Percentiles rank a stretch among this genome's conserved stretches.
Evolutionary conservation across 108 stramenopile genomes (phyloP).

Genomic region (Fragilaria radians): DNA sequence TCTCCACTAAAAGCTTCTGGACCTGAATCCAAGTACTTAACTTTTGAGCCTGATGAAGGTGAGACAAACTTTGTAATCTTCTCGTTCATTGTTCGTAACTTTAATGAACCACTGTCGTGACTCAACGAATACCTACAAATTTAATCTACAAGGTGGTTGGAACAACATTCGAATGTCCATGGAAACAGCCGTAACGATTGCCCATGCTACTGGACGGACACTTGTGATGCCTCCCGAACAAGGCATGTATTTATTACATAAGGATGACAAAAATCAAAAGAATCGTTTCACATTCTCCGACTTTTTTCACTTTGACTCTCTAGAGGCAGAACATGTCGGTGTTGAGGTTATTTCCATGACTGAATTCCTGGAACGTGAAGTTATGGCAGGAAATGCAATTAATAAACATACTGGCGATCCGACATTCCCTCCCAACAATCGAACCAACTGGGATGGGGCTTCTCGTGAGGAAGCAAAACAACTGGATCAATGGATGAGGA

Average conservation of each 20-base stretch:
- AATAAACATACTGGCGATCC: slow-evolving; percentile 37
- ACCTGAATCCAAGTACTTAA: slow-evolving; percentile 68
- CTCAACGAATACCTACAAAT: too few relatives aligned
- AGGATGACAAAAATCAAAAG: background rate
- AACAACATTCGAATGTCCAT: slow-evolving; percentile 71
- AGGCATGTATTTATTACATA: slow-evolving; percentile 54
- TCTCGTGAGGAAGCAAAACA: slow-evolving; percentile 13
- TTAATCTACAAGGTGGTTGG: slow-evolving; percentile 76
- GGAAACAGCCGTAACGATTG: slow-evolving; percentile 80
- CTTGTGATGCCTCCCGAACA: slow-evolving; percentile 84
- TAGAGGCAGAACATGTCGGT: slow-evolving; percentile 57
- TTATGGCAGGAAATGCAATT: slow-evolving; percentile 36
- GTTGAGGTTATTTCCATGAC: slow-evolving; percentile 76
- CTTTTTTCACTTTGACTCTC: background rate
- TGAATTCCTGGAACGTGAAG: slow-evolving; percentile 63
- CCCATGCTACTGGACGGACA: slow-evolving; percentile 77
- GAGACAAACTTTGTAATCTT: too few relatives aligned
- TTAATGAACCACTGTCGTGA: too few relatives aligned
- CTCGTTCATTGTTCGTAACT: too few relatives aligned
- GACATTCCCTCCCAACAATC: slow-evolving; percentile 40
- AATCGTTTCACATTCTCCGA: background rate
- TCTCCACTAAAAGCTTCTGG: too few relatives aligned
- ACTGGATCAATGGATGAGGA: too few relatives aligned
- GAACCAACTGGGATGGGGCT: slow-evolving; percentile 57
- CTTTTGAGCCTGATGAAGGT: slow-evolving; percentile 65